Evolutionary conservation across 352 stramenopile species (phyloP).

Genomic region (Phytophthora constricta): DNA sequence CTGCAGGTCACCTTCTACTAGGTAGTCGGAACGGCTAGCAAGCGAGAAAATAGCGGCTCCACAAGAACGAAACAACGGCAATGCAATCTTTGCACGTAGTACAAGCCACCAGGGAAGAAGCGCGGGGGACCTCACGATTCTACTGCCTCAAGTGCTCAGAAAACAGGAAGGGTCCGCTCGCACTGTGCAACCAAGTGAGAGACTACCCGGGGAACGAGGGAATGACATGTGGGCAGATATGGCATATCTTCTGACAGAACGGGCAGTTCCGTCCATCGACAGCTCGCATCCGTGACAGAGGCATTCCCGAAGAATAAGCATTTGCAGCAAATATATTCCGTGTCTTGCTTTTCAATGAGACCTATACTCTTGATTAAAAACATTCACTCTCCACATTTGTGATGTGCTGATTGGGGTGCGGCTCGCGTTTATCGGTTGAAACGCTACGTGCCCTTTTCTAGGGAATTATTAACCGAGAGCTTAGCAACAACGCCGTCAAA

Average conservation of each 20-base stretch:
- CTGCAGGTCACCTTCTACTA: background rate
- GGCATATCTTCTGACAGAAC: constrained; percentile 17
- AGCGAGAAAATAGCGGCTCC: background rate
- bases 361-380: background rate
- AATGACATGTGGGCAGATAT: constrained; percentile 16
- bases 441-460: background rate
- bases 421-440: background rate
- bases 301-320: background rate
- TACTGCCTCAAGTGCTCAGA: constrained; percentile 3
- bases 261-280: background rate
- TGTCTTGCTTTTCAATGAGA: background rate
- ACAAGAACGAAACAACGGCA: constrained; percentile 1
- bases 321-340: background rate
- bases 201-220: background rate
- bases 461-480: background rate
- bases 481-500: background rate
- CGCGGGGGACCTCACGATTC: background rate
- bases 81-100: constrained; percentile 4
- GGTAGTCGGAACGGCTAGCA: no score
- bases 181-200: constrained; percentile 3
- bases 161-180: background rate
- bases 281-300: background rate
- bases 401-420: background rate
- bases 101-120: background rate
- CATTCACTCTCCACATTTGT: background rate